These are phyloP conservation scores for Microbotryum violaceum DNA, from an alignment of 1,284 basidiomycete genomes.

Conservation along the genomic window DNA sequence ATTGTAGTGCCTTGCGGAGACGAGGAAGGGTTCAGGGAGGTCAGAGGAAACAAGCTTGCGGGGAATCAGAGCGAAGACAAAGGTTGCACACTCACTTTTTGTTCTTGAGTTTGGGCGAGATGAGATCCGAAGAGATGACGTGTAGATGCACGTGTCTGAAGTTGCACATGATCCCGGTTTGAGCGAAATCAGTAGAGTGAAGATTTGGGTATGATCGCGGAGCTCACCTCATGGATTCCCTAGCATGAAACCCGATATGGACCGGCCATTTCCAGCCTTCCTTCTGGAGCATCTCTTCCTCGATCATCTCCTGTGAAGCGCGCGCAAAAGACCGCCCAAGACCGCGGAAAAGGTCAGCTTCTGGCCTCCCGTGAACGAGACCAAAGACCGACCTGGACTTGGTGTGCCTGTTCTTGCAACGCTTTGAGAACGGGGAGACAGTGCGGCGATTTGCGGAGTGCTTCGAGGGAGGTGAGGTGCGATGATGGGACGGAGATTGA, in stretches of 20 bases:
- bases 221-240: constrained; percentile 52
- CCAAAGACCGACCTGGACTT: constrained; percentile 43
- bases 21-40: not conserved
- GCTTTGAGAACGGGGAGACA: constrained; percentile 52
- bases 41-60: too few species aligned
- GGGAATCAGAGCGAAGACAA: too few species aligned
- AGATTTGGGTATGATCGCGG: too few species aligned
- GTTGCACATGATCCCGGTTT: not conserved
- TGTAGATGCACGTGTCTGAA: constrained; percentile 76
- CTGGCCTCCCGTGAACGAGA: not conserved
- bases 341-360: too few species aligned
- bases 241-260: constrained; percentile 77
- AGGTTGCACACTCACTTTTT: constrained; percentile 51
- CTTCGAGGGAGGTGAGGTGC: constrained; percentile 53
- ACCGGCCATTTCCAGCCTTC: constrained; percentile 75
- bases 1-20: constrained; percentile 69
- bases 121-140: constrained; percentile 69
- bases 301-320: constrained; percentile 16
- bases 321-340: too few species aligned
- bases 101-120: constrained; percentile 65
- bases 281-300: constrained; percentile 66
- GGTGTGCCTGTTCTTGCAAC: constrained; percentile 53
- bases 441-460: constrained; percentile 55
- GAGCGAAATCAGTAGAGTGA: constrained; percentile 3
- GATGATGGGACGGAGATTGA: constrained; percentile 36